Evolutionary conservation across 176 grass and related monocot species (phyloP), one percentile per base, ranked within the genome.

Genomic region (Cenchrus purpureus): DNA sequence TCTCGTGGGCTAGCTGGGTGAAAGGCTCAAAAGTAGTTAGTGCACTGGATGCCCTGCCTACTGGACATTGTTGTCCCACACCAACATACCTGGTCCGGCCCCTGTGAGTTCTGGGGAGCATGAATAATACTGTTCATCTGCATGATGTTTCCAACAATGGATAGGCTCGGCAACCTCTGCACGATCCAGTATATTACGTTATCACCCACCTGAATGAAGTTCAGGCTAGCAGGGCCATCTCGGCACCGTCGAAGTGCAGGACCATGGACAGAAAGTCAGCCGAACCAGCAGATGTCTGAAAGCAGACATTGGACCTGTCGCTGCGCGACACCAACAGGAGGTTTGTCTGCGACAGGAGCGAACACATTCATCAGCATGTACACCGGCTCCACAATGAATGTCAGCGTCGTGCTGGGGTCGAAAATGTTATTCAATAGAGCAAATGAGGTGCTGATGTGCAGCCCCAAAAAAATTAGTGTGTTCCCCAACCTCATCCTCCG

Each of bases 351-450:
- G 54, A 28, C 20, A 73, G 42, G 20, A 87, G 0, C 8, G 44
- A 77, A 77, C 16, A 0, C 4, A 61, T 44, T 43, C 12, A 71
- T 68, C 17, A 1, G 0, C 13, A 52, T 32, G 78, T 87, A 87
- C 10, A 42, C 79, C 7, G 60, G 76, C 29, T 87, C 70, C 3
- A 6, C 31, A 11, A 87, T 68, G 78, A 5, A 82, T 7, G 85
- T 54, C 10, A 82, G 13, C 4, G 68, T 82, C 22, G 85, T 82
- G 57, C 85, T 79, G 14, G 86, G 76, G 59, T 87, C 86, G 67
- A 82, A 58, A 1, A 82, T 46, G 45, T 40, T 40, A 40, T 40
- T 40, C 37, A 40, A 40, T 40, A 40, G 37, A 40, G 37, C 37
- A 40, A 40, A 4, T 40, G 37, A 40, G 37, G 37, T 40, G 37